A percentile compares a stretch with the other conserved stretches of the same genome.
These are phyloP conservation scores for Arctium lappa DNA, from an alignment of 129 eudicot genomes.

Conservation along the genomic window DNA sequence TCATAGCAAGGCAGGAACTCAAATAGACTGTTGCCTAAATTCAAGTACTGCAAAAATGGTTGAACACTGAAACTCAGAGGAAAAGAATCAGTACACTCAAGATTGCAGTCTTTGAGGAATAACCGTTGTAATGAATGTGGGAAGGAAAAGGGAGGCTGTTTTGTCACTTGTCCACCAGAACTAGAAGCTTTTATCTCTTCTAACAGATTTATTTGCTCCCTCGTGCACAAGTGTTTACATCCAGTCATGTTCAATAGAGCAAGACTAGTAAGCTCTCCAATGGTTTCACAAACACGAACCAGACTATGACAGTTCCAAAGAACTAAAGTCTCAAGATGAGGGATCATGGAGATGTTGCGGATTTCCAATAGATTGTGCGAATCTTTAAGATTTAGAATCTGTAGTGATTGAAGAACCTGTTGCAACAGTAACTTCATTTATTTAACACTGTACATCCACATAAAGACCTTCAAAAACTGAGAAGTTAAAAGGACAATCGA, in stretches of 20 bases:
- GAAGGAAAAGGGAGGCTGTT: neutral
- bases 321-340: constrained; percentile 25
- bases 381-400: constrained; percentile 27
- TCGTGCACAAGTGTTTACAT: neutral
- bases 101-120: constrained; percentile 1
- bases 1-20: neutral
- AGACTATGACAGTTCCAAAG: constrained; percentile 25
- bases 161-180: neutral
- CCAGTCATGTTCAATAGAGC: constrained; percentile 16
- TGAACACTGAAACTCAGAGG: neutral
- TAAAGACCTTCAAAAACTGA: neutral
- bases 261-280: neutral
- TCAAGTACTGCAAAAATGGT: constrained; percentile 3
- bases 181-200: neutral
- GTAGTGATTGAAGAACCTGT: constrained; percentile 17
- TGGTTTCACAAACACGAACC: neutral
- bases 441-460: neutral
- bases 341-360: neutral
- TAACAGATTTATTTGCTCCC: neutral
- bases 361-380: constrained; percentile 4
- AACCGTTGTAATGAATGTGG: neutral
- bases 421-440: neutral
- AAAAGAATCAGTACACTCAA: neutral
- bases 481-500: neutral
- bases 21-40: neutral